Evolutionary conservation across 352 stramenopile species (phyloP), one percentile per base, ranked within the genome.

Genomic region (Paralagenidium karlingii): DNA sequence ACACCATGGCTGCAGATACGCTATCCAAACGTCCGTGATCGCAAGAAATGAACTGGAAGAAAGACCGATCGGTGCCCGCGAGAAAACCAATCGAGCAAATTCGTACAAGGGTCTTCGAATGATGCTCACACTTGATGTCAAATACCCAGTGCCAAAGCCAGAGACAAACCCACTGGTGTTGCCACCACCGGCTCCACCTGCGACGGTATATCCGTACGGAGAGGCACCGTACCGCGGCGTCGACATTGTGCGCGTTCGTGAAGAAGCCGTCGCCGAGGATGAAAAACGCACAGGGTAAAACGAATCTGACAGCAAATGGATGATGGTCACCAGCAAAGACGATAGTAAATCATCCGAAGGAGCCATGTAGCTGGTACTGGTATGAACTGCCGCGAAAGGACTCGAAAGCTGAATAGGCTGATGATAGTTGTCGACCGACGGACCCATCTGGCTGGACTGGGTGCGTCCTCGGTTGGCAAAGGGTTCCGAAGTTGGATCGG

Each of bases 1-100:
- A 50, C 71, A 58, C 79, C 79, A 92, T 13, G 79, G 79, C 51
- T 87, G 74, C 21, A 92, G 68, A 53, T 86, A 92, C 19, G 79
- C 76, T 26, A 92, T 67, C 68, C 76, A 90, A 40, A 92, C 79
- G 39, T 92, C 76, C 16, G 68, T 67, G 41, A 92, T 83, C 5
- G 76, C 71, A 33, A 79, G 51, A 34, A 90, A 92, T 3, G 74
- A 70, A n/a, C 69, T 85, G 0, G 79, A 60, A 15, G 76, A 86
- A 2, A 88, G 53, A 6, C 64, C 71, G 40, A 88, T 87, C 0
- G 79, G 69, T 16, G 71, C 71, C 20, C 79, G 67, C 1, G 76
- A 86, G 53, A 92, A 92, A 24, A 87, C 73, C 11, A 92, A 56
- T 0, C 75, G 68, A 36, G 89, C 66, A 53, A 92, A 87, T 25